Evolutionary conservation across 306 rosid genomes (phyloP).

Genomic region (Phaseolus lunatus): DNA sequence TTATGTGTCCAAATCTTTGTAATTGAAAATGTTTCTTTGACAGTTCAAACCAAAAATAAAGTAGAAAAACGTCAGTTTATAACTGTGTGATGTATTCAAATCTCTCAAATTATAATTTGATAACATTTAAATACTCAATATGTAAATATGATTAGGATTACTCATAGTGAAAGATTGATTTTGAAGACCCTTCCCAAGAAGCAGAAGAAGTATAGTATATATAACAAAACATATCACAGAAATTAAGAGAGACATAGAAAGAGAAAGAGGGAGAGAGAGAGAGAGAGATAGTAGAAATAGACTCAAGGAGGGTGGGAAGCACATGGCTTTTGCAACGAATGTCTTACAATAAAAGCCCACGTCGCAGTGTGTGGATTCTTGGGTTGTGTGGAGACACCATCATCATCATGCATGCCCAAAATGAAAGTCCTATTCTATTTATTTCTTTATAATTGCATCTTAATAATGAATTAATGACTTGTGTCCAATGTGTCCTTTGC

Average conservation of each 20-base stretch:
- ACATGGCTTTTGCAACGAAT: constrained; percentile 70
- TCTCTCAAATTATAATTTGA: no score
- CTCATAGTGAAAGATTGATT: no score
- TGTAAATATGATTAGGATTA: no score
- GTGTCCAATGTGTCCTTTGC: constrained; percentile 49
- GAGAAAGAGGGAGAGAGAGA: background rate
- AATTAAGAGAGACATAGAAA: background rate
- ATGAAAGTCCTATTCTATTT: constrained; percentile 48
- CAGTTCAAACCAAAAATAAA: no score
- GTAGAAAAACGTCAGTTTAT: no score
- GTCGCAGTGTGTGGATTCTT: constrained; percentile 71
- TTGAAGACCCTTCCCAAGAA: constrained; percentile 35
- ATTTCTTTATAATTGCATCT: constrained; percentile 71
- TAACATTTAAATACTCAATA: no score
- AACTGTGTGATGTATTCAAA: no score
- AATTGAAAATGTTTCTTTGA: no score
- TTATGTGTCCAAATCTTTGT: no score
- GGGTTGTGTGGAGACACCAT: constrained; percentile 73
- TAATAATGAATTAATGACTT: constrained; percentile 52
- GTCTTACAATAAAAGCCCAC: constrained; percentile 70
- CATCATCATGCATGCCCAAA: constrained; percentile 81
- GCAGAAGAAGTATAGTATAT: background rate
- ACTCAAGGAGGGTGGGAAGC: constrained; percentile 75
- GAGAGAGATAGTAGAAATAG: constrained; percentile 43
- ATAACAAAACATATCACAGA: background rate